Conservation (phyloP, 2,329 filamentous ascomycete genomes). For the Sporothrix humicola region DNA sequence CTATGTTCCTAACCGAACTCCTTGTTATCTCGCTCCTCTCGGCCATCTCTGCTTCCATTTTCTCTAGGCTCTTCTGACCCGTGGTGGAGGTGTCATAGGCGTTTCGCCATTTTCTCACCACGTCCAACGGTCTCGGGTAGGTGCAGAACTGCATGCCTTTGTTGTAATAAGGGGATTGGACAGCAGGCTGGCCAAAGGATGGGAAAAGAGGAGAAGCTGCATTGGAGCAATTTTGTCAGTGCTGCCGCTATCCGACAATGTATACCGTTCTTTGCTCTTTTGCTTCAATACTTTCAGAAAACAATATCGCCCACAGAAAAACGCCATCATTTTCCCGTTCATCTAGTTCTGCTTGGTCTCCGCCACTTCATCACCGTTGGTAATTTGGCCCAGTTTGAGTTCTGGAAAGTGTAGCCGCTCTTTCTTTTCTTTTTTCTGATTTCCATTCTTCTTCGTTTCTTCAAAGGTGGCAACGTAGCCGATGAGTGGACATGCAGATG, state of each 20-base stretch:
- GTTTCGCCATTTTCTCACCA: not conserved
- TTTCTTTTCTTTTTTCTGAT: not conserved
- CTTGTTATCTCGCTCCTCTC: not conserved
- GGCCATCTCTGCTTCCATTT: not conserved
- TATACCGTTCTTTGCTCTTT: not conserved
- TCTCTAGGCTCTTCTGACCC: not conserved
- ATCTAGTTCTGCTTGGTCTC: not conserved
- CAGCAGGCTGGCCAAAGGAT: not conserved
- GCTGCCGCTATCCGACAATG: conserved; percentile 11
- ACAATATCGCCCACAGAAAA: too few species aligned
- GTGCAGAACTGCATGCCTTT: conserved; percentile 2
- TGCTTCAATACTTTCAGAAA: not conserved
- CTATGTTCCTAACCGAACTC: not conserved
- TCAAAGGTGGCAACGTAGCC: conserved; percentile 6
- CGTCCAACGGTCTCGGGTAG: conserved; percentile 7
- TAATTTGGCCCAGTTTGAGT: not conserved
- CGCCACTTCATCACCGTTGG: not conserved
- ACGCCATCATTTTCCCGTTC: not conserved
- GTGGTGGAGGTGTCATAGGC: not conserved
- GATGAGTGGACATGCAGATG: not conserved
- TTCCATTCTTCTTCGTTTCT: not conserved
- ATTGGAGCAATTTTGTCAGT: not conserved
- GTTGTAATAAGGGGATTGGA: conserved; percentile 9
- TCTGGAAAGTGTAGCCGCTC: conserved; percentile 17
- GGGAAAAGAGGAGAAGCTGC: not conserved